A percentile compares a stretch with the other conserved stretches of the same genome.
These are phyloP conservation scores for Cyberlindnera maritima DNA, from an alignment of 805 yeast genomes.

Conservation along the genomic window DNA sequence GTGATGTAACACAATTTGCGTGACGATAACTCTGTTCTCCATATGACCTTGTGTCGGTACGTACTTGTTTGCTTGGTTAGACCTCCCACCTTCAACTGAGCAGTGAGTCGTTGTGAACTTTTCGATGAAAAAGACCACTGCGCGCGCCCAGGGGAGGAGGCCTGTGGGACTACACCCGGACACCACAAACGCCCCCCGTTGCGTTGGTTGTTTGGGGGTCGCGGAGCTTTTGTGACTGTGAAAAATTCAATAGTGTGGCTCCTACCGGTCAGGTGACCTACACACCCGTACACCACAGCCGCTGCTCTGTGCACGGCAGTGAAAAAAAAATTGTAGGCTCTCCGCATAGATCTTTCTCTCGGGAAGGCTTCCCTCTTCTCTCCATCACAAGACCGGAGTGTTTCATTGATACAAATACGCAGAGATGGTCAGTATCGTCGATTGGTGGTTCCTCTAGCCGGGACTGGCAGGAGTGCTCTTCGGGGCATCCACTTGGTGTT, in stretches of 20 bases:
- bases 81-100: constrained; percentile 5
- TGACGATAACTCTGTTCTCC: background rate
- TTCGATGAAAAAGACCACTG: constrained; percentile 17
- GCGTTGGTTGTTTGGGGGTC: background rate
- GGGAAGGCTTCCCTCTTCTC: constrained; percentile 10
- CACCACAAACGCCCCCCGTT: background rate
- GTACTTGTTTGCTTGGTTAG: constrained; percentile 23
- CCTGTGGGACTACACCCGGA: background rate
- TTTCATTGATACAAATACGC: constrained; percentile 56
- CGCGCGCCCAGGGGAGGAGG: background rate
- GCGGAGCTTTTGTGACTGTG: constrained; percentile 16
- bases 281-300: constrained; percentile 13
- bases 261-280: constrained; percentile 9
- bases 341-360: background rate
- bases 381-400: constrained; percentile 85
- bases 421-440: constrained; percentile 91
- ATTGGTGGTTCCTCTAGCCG: background rate
- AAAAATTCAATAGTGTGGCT: constrained; percentile 5
- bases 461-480: background rate
- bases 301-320: constrained; percentile 1
- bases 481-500: background rate
- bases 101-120: constrained; percentile 12
- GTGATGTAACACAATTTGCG: background rate
- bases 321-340: constrained; percentile 5
- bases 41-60: constrained; percentile 9